phyloP scores from a whole-genome alignment of 108 stramenopile genomes.

The Cyclotella choctawhatcheeana region DNA sequence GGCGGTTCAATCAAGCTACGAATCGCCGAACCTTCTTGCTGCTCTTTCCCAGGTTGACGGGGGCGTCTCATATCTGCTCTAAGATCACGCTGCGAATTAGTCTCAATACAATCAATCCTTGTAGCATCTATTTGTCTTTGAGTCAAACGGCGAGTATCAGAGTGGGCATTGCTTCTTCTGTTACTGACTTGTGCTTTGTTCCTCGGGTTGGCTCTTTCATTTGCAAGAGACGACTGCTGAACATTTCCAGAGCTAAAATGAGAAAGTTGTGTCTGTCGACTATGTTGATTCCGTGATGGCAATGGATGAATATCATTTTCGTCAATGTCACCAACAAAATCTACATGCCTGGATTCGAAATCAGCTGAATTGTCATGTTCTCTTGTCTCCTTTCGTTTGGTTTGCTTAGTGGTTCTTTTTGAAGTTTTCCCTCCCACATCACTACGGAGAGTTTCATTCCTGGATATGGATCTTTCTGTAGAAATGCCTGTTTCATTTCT shows the following conservation, averaged over 20 bases:
- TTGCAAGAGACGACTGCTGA: not conserved
- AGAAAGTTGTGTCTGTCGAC: not conserved
- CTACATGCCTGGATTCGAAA: conserved; percentile 15
- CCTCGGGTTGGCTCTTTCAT: not conserved
- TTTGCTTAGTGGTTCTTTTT: not conserved
- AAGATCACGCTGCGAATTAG: too few relatives aligned
- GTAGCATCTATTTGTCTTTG: too few relatives aligned
- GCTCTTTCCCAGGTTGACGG: not conserved
- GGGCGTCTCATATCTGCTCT: too few relatives aligned
- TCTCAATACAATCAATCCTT: too few relatives aligned
- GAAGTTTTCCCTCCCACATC: too few relatives aligned
- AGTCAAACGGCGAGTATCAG: too few relatives aligned
- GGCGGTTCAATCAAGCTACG: not conserved
- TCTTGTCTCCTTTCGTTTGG: not conserved
- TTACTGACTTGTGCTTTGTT: not conserved
- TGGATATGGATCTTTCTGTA: not conserved
- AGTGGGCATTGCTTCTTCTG: not conserved
- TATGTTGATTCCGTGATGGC: conserved; percentile 1
- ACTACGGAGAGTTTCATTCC: not conserved
- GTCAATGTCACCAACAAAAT: conserved; percentile 37
- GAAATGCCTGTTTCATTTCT: not conserved
- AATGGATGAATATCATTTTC: conserved; percentile 20
- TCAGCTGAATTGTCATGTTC: not conserved
- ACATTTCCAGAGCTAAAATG: conserved; percentile 1
- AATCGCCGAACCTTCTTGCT: not conserved